Percentiles rank a stretch among this genome's conserved stretches.
Evolutionary conservation across 352 stramenopile genomes (phyloP).

Genomic region (Globisporangium recalcitrans): DNA sequence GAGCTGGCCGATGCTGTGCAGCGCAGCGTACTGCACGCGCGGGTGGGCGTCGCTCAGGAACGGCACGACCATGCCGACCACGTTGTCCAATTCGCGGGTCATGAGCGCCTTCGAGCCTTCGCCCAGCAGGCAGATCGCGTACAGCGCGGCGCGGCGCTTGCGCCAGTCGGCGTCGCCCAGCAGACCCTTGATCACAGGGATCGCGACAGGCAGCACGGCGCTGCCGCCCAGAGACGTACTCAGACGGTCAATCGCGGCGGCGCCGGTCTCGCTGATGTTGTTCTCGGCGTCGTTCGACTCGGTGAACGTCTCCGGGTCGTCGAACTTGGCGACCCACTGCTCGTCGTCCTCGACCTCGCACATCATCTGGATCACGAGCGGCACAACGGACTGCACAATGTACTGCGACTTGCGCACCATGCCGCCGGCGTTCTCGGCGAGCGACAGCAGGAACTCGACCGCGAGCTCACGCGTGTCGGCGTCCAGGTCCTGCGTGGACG

Average conservation of each 20-base stretch:
- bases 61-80: slow-evolving; percentile 59
- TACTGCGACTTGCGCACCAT: slow-evolving; percentile 76
- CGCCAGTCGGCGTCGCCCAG: slow-evolving; percentile 58
- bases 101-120: slow-evolving; percentile 77
- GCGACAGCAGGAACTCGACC: slow-evolving; percentile 75
- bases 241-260: slow-evolving; percentile 73
- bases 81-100: slow-evolving; percentile 73
- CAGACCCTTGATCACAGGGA: slow-evolving; percentile 68
- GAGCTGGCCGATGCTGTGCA: slow-evolving; percentile 81
- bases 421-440: slow-evolving; percentile 74
- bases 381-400: slow-evolving; percentile 62
- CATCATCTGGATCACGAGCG: slow-evolving; percentile 73
- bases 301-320: slow-evolving; percentile 75
- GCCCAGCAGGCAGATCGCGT: slow-evolving; percentile 69
- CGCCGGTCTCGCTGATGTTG: slow-evolving; percentile 64
- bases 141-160: slow-evolving; percentile 74
- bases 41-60: slow-evolving; percentile 68
- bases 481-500: slow-evolving; percentile 55
- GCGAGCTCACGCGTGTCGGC: slow-evolving; percentile 72
- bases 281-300: slow-evolving; percentile 58
- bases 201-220: slow-evolving; percentile 68
- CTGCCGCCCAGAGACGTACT: slow-evolving; percentile 65
- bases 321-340: slow-evolving; percentile 67
- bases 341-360: slow-evolving; percentile 76
- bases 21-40: slow-evolving; percentile 75